Evolutionary conservation across 2,329 filamentous ascomycete species (phyloP), one percentile per base, ranked within the genome.

Genomic region (Salinomyces thailandicus): DNA sequence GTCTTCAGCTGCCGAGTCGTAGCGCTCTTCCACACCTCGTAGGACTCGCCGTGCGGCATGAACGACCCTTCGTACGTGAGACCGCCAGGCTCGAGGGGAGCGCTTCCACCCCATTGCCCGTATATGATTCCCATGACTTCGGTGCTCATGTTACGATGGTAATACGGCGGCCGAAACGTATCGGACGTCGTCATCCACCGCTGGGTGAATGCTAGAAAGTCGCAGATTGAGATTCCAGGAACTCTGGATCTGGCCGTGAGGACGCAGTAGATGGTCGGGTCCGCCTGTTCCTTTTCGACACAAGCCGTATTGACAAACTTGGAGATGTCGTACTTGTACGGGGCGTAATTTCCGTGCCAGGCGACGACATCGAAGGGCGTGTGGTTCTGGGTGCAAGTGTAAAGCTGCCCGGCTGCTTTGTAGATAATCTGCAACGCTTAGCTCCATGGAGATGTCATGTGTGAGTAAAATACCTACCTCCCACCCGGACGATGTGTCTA

Each of bases 151-250:
- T 79, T 79, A 49, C 75, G 70, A 60, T 82, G 78, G 62, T 78
- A 82, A 66, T 77, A 82, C 0, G 79, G 79, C 18, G 77, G 75
- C 7, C 78, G 71, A 64, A 81, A 81, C 0, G 79, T 82, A 50
- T 79, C 68, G 46, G 78, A 73, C 2, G 69, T 71, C 0, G 79
- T 75, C 30, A 79, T 69, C 78, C 78, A 82, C 33, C 77, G 69
- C 3, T 77, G 77, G 7, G 77, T 76, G 60, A 82, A 81, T 55
- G 79, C 74, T 45, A 81, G 73, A 47, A 82, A 81, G 61, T 82
- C 79, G 3, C 74, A 76, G 2, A 79, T 60, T 0, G 72, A 64
- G 0, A 70, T 70, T 3, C 67, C 68, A 5, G 67, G 60, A 6
- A 58, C 57, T 34, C 62, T 60, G 4, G 72, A 73, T 17, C 68